Base-by-base conservation (phyloP, 257 asterid genomes). In the Rauvolfia tetraphylla region DNA sequence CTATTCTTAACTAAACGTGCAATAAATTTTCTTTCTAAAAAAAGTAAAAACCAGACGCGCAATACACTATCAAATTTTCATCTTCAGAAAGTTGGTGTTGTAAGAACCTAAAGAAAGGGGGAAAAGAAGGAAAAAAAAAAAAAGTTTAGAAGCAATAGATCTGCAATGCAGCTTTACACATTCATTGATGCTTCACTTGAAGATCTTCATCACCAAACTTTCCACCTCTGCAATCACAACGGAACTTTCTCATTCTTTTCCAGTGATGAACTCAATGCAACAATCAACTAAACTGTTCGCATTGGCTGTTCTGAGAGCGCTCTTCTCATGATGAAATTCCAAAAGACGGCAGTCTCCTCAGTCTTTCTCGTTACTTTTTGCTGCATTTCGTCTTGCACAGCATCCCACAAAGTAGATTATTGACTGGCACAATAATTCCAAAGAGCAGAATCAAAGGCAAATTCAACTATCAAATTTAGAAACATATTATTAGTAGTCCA, bases 351-450 rank as follows among this genome's bases (percentile, higher is more conserved):
- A 31, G 5, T 41, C 31, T 65, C 51, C 23, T 88, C 82, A 93
- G 81, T 80, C 85, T 86, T 93, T 91, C 5, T 85, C 81, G 75
- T 29, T 76, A 72, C 79, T 82, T 61, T 83, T 75, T 11, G 92
- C 88, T 63, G 97, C 98, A 85, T 85, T 87, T 79, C 96, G 84
- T 78, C 98, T 86, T 31, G 98, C 97, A 39, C 97, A 94, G 81
- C 97, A 94, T 72, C 97, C 98, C 29, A 94, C 96, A 15, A 92
- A 90, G 90, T 94, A 90, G 66, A 89, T 79, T 77, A 85, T 81
- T 3, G 97, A 89, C 98, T 92, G 89, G 54, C 42, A 77, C 29
- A 31, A 39, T 25, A 63, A 12, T 70, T 27, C 36, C 33, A 39
- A 33, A 62, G 56, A 66, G n/a, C 48, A 67, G 49, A 68, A 15